Evolutionary conservation across 805 yeast species (phyloP).

Genomic region (Pichia membranifaciens): DNA sequence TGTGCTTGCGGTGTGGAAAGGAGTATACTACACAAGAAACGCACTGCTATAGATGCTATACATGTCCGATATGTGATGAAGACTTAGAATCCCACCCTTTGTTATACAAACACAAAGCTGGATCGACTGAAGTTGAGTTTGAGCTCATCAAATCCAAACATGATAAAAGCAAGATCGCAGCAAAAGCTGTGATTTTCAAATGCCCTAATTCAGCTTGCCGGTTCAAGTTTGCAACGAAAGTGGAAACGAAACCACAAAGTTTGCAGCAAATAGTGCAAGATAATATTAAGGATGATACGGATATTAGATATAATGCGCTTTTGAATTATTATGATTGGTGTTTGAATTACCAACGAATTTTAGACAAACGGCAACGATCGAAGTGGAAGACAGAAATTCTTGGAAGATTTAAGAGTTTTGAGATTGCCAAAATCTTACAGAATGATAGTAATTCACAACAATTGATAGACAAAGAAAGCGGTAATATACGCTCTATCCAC

Average conservation of each 20-base stretch:
- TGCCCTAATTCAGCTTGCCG: conserved; percentile 35
- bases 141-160: conserved; percentile 2
- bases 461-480: background rate
- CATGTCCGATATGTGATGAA: conserved; percentile 29
- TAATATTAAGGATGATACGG: conserved; percentile 11
- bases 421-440: conserved; percentile 19
- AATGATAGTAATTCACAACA: conserved; percentile 8
- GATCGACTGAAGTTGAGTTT: background rate
- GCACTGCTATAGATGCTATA: conserved; percentile 30
- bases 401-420: conserved; percentile 17
- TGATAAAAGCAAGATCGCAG: conserved; percentile 13
- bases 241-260: conserved; percentile 38
- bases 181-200: conserved; percentile 34
- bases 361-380: conserved; percentile 8
- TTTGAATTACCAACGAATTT: conserved; percentile 15
- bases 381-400: conserved; percentile 14
- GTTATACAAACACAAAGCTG: conserved; percentile 14
- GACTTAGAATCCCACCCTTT: conserved; percentile 15
- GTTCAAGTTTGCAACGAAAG: conserved; percentile 33
- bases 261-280: conserved; percentile 26
- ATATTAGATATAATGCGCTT: conserved; percentile 15
- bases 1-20: conserved; percentile 5
- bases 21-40: background rate
- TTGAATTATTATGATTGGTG: conserved; percentile 16
- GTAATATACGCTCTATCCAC: background rate